phyloP scores from a whole-genome alignment of 768 basidiomycete species.

The Crepidotus variabilis region DNA sequence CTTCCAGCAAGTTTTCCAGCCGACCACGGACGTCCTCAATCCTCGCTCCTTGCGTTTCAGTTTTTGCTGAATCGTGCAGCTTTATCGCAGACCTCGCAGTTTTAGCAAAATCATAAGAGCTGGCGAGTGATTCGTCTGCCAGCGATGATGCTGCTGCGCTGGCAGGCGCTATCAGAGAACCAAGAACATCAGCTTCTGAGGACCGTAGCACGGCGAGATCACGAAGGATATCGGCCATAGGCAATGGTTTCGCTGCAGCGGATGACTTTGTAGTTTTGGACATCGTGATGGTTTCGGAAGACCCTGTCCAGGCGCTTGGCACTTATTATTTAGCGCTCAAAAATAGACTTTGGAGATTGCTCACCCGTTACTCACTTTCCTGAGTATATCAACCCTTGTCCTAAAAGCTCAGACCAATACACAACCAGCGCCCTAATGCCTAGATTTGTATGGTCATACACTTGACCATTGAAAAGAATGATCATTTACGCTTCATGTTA shows the following conservation, averaged over 20 bases:
- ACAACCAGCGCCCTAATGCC: too few species aligned
- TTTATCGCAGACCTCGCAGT: slow-evolving; percentile 56
- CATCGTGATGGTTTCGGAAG: slow-evolving; percentile 13
- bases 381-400: slow-evolving; percentile 10
- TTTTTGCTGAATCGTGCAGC: slow-evolving; percentile 46
- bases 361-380: slow-evolving; percentile 32
- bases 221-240: slow-evolving; percentile 56
- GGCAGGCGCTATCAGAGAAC: not conserved
- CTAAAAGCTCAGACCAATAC: too few species aligned
- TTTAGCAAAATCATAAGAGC: slow-evolving; percentile 56
- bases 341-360: slow-evolving; percentile 15
- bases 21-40: slow-evolving; percentile 54
- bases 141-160: slow-evolving; percentile 13
- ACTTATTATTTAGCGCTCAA: not conserved
- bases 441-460: too few species aligned
- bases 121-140: slow-evolving; percentile 38
- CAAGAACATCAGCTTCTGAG: slow-evolving; percentile 29
- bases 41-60: slow-evolving; percentile 47
- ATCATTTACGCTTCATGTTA: too few species aligned
- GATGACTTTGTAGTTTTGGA: slow-evolving; percentile 26
- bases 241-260: slow-evolving; percentile 43
- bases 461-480: too few species aligned
- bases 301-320: not conserved
- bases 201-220: slow-evolving; percentile 72
- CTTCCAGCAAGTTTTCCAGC: slow-evolving; percentile 50